Evolutionary conservation across 495 filamentous ascomycete genomes (phyloP).

Genomic region (Entonaema liquescens): DNA sequence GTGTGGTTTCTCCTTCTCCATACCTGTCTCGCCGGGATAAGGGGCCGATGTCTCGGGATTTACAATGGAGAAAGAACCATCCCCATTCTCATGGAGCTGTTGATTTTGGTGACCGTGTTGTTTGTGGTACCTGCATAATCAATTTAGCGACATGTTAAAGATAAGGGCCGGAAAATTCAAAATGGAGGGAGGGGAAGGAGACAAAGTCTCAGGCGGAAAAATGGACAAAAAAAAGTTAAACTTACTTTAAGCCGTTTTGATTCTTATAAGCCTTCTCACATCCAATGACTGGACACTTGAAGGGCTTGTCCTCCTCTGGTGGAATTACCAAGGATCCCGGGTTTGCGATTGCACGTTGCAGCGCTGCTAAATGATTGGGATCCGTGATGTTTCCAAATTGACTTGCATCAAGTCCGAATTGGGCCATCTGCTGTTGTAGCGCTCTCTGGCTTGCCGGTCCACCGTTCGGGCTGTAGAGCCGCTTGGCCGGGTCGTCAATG

Average conservation of each 20-base stretch:
- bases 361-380: conserved; percentile 73
- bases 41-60: conserved; percentile 93
- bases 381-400: conserved; percentile 78
- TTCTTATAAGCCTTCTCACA: conserved; percentile 99
- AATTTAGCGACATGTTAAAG: conserved; percentile 49
- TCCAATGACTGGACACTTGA: conserved; percentile 96
- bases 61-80: conserved; percentile 97
- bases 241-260: conserved; percentile 95
- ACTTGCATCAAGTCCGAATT: conserved; percentile 70
- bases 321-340: conserved; percentile 57
- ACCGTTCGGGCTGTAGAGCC: conserved; percentile 85
- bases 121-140: conserved; percentile 69
- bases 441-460: conserved; percentile 70
- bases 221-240: conserved; percentile 23
- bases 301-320: conserved; percentile 87
- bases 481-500: conserved; percentile 96
- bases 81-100: conserved; percentile 91
- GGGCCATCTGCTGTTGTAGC: conserved; percentile 67
- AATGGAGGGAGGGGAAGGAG: conserved; percentile 13
- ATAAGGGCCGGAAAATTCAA: conserved; percentile 21
- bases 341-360: conserved; percentile 74
- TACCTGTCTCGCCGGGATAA: conserved; percentile 94
- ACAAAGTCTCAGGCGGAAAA: conserved; percentile 6
- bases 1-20: conserved; percentile 99
- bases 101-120: conserved; percentile 95